phyloP scores from a whole-genome alignment of 306 rosid species.

The Vigna hirtella region DNA sequence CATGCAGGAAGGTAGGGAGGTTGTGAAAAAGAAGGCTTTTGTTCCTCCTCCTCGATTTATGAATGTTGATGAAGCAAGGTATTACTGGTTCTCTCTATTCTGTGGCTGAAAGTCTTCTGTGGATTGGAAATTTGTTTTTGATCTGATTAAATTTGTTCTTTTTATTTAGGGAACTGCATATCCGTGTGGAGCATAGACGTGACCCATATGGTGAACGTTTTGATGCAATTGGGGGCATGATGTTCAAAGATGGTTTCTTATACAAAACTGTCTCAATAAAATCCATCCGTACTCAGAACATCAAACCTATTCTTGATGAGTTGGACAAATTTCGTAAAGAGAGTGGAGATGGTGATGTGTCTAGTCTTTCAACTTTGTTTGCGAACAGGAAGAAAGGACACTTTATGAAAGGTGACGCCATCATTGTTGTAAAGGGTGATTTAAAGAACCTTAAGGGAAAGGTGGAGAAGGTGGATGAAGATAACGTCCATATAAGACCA shows the following conservation, averaged over 20 bases:
- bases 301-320: conserved; percentile 92
- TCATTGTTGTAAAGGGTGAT: conserved; percentile 88
- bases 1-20: conserved; percentile 95
- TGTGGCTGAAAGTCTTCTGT: conserved; percentile 25
- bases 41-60: conserved; percentile 99
- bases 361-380: conserved; percentile 55
- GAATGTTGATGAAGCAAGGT: conserved; percentile 97
- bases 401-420: conserved; percentile 97
- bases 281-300: conserved; percentile 78
- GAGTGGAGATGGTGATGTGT: conserved; percentile 85
- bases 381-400: conserved; percentile 94
- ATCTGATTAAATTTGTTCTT: conserved; percentile 36
- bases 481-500: conserved; percentile 86
- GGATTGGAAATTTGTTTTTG: conserved; percentile 39
- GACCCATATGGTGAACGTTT: conserved; percentile 92
- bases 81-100: conserved; percentile 26
- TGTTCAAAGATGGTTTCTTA: conserved; percentile 95
- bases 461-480: conserved; percentile 98
- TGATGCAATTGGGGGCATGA: conserved; percentile 89
- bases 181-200: conserved; percentile 87
- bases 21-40: conserved; percentile 89
- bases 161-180: conserved; percentile 81
- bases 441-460: conserved; percentile 91
- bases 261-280: conserved; percentile 88
- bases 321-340: conserved; percentile 92